Base-by-base conservation (phyloP, 2,329 filamentous ascomycete genomes). In the Talaromyces marneffei region DNA sequence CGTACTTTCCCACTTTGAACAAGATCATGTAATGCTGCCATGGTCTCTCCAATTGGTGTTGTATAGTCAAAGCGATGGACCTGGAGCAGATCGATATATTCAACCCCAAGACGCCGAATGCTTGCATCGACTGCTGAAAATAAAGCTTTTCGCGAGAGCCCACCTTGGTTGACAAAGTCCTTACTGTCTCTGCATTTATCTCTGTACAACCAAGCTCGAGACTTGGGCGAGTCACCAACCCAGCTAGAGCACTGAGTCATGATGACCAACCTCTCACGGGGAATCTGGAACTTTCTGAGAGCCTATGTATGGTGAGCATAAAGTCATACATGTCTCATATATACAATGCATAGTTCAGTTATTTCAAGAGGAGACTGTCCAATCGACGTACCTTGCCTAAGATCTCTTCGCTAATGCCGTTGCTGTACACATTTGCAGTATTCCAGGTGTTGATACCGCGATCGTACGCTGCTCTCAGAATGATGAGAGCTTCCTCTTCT, bases 91-190 rank as follows among this genome's bases (percentile, higher is more conserved):
- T 87, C 85, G 62, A 87, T 80, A 54, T 79, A 79, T 12, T 42
- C 40, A 0, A 81, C 77, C 0, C 81, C 79, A 1, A 87, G 71
- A 23, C 76, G 73, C 67, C 76, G 58, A 46, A 86, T 70, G 64
- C 82, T 85, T 60, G 75, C 78, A 54, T 89, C 82, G 2, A 89
- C 86, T 0, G 85, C 85, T 65, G 86, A 82, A 65, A 89, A 82
- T 66, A 89, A 85, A 65, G 86, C 83, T 68, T 85, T 87, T 42
- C 87, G 76, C 39, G 80, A 84, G 27, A 89, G 73, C 0, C 87
- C 86, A 9, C 69, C 66, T n/a, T 69, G 71, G 54, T 75, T 75
- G 20, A 73, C 70, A 42, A 42, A 42, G 9, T 27, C 67, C 12
- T 42, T 42, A 42, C 40, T 42, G 18, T 18, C 40, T 20, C n/a